Base-by-base conservation (phyloP, 495 filamentous ascomycete species). In the Copromyces sp. region DNA sequence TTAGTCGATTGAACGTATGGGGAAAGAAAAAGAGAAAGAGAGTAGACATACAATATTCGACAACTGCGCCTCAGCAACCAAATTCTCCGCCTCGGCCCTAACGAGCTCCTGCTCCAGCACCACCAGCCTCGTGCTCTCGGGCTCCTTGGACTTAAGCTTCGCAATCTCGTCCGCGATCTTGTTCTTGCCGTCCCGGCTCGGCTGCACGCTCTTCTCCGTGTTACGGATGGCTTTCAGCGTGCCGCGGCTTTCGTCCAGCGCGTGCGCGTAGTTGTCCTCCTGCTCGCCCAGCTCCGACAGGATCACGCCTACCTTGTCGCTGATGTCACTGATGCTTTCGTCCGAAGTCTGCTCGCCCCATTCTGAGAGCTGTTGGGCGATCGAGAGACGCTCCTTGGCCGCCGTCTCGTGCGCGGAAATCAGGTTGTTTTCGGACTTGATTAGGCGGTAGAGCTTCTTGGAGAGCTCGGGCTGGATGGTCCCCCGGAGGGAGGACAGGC, bases 21-120 rank as follows among this genome's bases (percentile, higher is more conserved):
- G 41, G 41, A 32, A 29, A 29, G 44, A 32, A 42, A 47, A 42
- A 44, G 32, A 53, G 16, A 37, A 47, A 11, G 16, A 32, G 53
- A 65, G 65, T 42, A 45, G 12, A 80, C 89, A 24, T 84, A 95
- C 93, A 74, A 97, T 89, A 81, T 98, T 98, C 69, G 92, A 95
- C 83, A 99, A 85, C 83, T 99, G 95, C 29, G 96, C 96, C 82
- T 99, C 96, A 3, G 95, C 96, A 75, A 99, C 95, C 71, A 98
- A 80, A 74, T 91, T 94, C 85, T 98, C 94, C 7, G 95, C 95
- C 86, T 98, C 96, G 17, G 94, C 94, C 73, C 95, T 85, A 7
- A 98, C 94, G 65, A 99, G 88, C 85, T 99, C 95, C 84, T 98
- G 95, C 86, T 99, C 95, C 53, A 98, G 85, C 38, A 88, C 91